Percentiles rank a stretch among this genome's conserved stretches.
These are phyloP conservation scores for Coemansia biformis DNA, from an alignment of 192 early-diverging fungal genomes.

Conservation along the genomic window DNA sequence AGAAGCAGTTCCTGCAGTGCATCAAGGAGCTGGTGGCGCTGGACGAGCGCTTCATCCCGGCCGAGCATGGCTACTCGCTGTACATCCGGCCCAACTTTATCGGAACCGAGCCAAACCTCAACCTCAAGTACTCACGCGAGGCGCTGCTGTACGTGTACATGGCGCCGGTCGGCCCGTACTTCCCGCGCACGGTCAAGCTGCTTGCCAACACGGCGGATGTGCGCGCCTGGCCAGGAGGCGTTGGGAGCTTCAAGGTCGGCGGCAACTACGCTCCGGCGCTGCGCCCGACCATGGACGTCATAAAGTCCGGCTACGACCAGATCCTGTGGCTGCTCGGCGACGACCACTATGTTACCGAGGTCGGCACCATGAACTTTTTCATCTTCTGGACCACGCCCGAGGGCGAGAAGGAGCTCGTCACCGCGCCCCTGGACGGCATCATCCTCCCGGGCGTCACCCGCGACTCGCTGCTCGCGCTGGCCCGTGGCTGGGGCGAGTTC, in stretches of 20 bases:
- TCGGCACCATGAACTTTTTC: constrained; percentile 98
- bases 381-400: constrained; percentile 77
- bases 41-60: constrained; percentile 84
- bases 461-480: constrained; percentile 82
- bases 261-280: constrained; percentile 56
- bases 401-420: constrained; percentile 82
- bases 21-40: constrained; percentile 78
- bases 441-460: constrained; percentile 96
- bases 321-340: constrained; percentile 94
- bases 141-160: constrained; percentile 86
- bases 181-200: constrained; percentile 80
- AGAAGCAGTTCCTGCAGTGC: constrained; percentile 74
- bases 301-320: constrained; percentile 83
- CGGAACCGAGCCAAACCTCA: constrained; percentile 79
- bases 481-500: constrained; percentile 81
- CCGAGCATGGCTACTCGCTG: constrained; percentile 86
- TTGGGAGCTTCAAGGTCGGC: constrained; percentile 91
- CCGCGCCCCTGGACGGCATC: constrained; percentile 90
- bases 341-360: constrained; percentile 86
- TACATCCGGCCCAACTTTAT: constrained; percentile 96
- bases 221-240: constrained; percentile 95
- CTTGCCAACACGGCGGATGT: constrained; percentile 78
- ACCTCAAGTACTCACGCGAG: constrained; percentile 73
- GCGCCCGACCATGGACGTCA: constrained; percentile 79
- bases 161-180: constrained; percentile 95